Conservation (phyloP, 495 filamentous ascomycete genomes). For the Talaromyces nanjingensis region DNA sequence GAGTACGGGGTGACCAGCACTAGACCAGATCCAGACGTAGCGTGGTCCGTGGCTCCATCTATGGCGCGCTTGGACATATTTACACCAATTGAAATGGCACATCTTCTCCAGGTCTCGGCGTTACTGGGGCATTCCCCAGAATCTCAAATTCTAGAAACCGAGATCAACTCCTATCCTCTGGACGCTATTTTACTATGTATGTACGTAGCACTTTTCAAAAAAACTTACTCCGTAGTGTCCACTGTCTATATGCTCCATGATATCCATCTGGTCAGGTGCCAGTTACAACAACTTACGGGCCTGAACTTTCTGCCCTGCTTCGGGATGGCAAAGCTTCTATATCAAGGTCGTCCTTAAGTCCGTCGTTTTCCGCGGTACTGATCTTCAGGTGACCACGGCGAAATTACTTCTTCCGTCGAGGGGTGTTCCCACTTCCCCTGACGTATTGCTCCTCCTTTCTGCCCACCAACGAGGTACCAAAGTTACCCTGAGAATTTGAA, state of each 20-base stretch:
- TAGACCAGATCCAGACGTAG: background rate
- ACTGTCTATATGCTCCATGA: background rate
- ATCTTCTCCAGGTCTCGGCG: background rate
- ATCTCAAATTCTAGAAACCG: background rate
- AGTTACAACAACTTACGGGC: background rate
- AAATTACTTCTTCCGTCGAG: background rate
- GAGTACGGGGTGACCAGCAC: background rate
- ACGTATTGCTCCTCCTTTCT: background rate
- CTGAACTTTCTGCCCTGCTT: background rate
- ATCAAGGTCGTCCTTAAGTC: background rate
- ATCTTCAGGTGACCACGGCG: background rate
- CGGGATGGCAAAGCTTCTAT: background rate
- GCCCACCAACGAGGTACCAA: background rate
- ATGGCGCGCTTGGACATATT: background rate
- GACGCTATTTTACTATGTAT: background rate
- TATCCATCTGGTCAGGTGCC: background rate
- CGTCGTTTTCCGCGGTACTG: background rate
- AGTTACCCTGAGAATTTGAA: background rate
- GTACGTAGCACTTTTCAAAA: background rate
- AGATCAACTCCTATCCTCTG: background rate
- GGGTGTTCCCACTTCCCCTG: background rate
- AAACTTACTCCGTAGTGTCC: background rate
- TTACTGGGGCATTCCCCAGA: background rate
- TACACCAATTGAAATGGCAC: background rate
- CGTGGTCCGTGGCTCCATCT: background rate